Percentiles rank a stretch among this genome's conserved stretches.
Conservation (phyloP, 805 yeast species). For the Kluyveromyces nonfermentans region DNA sequence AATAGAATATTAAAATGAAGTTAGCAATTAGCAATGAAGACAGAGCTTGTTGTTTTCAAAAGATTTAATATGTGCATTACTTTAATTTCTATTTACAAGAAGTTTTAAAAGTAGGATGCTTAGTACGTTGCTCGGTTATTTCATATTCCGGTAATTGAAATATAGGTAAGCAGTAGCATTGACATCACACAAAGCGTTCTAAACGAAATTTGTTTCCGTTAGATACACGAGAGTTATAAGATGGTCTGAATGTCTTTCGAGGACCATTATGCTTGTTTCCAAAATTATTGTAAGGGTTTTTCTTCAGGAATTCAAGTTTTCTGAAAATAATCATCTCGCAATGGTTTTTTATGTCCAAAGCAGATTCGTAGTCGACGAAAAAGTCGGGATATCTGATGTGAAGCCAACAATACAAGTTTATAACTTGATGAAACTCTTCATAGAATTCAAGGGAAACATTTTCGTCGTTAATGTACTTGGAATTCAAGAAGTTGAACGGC, state of each 20-base stretch:
- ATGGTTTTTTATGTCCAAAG: constrained; percentile 55
- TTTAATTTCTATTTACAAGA: neutral
- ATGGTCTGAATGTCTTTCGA: neutral
- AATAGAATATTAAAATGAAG: too few species aligned
- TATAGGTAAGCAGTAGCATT: neutral
- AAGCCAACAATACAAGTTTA: constrained; percentile 74
- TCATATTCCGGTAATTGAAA: neutral
- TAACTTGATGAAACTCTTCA: constrained; percentile 60
- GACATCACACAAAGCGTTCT: neutral
- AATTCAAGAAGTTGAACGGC: constrained; percentile 24
- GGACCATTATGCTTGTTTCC: neutral
- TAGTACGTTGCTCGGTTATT: neutral
- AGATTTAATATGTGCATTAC: too few species aligned
- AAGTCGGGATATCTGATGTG: constrained; percentile 77
- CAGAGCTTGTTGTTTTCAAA: neutral
- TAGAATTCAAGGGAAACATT: constrained; percentile 22
- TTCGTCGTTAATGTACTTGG: constrained; percentile 18
- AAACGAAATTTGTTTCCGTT: neutral
- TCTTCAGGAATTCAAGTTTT: constrained; percentile 26
- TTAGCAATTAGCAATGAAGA: too few species aligned
- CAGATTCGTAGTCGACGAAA: constrained; percentile 69
- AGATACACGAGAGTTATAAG: neutral
- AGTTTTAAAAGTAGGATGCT: neutral
- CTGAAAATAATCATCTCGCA: constrained; percentile 47
- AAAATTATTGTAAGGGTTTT: constrained; percentile 21